Conservation (phyloP, 352 stramenopile genomes). For the Chrysophaeum taylorii region DNA sequence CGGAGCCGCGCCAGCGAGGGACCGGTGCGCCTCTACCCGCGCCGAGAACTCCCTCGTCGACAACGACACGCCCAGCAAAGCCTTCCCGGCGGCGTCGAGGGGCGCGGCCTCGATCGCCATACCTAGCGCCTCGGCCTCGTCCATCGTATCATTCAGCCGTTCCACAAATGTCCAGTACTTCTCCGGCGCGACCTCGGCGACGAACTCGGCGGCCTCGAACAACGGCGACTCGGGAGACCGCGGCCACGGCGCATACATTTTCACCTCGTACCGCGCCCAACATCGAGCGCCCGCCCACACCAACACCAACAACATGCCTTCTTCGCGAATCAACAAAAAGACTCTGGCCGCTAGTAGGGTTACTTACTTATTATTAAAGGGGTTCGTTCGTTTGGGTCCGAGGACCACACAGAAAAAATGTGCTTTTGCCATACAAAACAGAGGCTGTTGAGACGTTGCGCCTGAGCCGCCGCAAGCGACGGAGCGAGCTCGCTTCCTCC, state of each 20-base stretch:
- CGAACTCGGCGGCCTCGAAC: constrained; percentile 5
- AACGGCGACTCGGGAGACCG: not conserved
- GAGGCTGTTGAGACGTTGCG: too few relatives aligned
- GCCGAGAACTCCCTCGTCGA: not conserved
- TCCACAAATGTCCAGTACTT: not conserved
- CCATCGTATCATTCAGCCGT: not conserved
- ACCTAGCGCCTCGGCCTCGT: not conserved
- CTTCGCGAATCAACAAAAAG: too few relatives aligned
- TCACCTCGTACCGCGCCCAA: too few relatives aligned
- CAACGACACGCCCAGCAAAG: not conserved
- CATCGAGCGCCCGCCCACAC: too few relatives aligned
- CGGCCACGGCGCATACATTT: not conserved
- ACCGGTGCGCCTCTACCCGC: constrained; percentile 2
- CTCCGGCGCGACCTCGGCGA: not conserved
- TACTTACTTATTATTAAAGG: too few relatives aligned
- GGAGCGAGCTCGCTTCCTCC: too few relatives aligned
- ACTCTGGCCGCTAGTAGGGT: too few relatives aligned
- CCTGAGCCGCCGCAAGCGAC: too few relatives aligned
- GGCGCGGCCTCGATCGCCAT: not conserved
- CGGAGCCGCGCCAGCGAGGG: not conserved
- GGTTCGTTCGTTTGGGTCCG: too few relatives aligned
- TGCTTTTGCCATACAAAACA: too few relatives aligned
- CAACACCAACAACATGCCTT: too few relatives aligned
- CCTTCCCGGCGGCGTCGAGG: not conserved
- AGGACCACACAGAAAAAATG: too few relatives aligned